Evolutionary conservation across 2,329 filamentous ascomycete genomes (phyloP).

Genomic region (Fusarium sarcochroum): DNA sequence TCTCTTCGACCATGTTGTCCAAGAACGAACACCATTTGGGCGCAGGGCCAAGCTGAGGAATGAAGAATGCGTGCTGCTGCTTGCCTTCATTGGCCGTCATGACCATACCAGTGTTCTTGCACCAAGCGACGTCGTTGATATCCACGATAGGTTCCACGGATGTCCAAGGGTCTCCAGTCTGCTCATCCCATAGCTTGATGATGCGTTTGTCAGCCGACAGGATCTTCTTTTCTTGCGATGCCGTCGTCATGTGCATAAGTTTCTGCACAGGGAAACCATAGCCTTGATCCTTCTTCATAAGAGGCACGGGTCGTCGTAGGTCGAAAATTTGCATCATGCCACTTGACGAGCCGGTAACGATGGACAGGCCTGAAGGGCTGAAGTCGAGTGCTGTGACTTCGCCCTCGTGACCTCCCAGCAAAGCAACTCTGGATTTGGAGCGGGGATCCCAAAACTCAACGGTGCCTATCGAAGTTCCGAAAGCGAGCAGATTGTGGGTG

Average conservation of each 20-base stretch:
- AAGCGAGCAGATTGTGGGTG: slow-evolving; percentile 90
- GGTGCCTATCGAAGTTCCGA: slow-evolving; percentile 94
- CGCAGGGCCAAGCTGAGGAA: slow-evolving; percentile 92
- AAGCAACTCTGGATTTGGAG: slow-evolving; percentile 83
- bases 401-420: slow-evolving; percentile 76
- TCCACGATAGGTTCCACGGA: slow-evolving; percentile 96
- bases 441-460: slow-evolving; percentile 97
- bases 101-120: slow-evolving; percentile 92
- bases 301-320: slow-evolving; percentile 85
- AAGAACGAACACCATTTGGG: slow-evolving; percentile 97
- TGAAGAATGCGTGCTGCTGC: slow-evolving; percentile 95
- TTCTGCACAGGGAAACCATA: slow-evolving; percentile 95
- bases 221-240: slow-evolving; percentile 86
- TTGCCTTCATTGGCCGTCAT: slow-evolving; percentile 97
- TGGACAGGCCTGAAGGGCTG: slow-evolving; percentile 83
- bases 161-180: slow-evolving; percentile 89
- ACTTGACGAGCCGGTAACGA: slow-evolving; percentile 88
- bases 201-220: slow-evolving; percentile 94
- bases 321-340: slow-evolving; percentile 94
- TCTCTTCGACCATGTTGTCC: slow-evolving; percentile 98
- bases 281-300: slow-evolving; percentile 94
- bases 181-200: slow-evolving; percentile 95
- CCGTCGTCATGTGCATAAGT: slow-evolving; percentile 78
- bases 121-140: slow-evolving; percentile 94
- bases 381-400: slow-evolving; percentile 93